phyloP scores from a whole-genome alignment of 2,329 filamentous ascomycete species.

The Ophiocordyceps unilateralis region DNA sequence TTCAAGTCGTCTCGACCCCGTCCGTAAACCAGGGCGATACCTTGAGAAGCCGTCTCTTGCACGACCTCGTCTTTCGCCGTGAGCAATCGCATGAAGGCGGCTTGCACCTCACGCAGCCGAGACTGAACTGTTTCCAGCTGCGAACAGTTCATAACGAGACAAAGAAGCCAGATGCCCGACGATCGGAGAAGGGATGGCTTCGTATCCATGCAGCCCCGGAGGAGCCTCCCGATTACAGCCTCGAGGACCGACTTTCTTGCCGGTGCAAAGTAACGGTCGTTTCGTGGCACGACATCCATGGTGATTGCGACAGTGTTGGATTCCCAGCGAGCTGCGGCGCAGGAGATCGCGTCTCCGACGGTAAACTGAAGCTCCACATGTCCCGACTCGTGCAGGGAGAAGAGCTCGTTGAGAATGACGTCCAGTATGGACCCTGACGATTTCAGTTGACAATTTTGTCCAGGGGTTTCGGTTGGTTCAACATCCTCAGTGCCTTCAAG shows the following conservation, averaged over 20 bases:
- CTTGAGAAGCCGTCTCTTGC: conserved; percentile 85
- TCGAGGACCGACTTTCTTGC: conserved; percentile 25
- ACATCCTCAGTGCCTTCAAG: conserved; percentile 20
- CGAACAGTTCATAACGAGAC: conserved; percentile 77
- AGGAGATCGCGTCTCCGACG: conserved; percentile 73
- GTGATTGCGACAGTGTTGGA: conserved; percentile 36
- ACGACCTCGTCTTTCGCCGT: conserved; percentile 84
- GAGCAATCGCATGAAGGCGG: conserved; percentile 73
- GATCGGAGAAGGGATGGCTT: conserved; percentile 85
- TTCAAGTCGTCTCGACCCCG: conserved; percentile 70
- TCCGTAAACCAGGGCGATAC: conserved; percentile 84
- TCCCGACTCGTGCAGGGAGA: conserved; percentile 66
- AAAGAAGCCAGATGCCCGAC: conserved; percentile 89
- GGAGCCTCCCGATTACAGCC: conserved; percentile 50
- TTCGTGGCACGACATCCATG: conserved; percentile 50
- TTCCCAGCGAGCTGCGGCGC: conserved; percentile 63
- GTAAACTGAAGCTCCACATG: conserved; percentile 81
- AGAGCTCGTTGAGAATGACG: conserved; percentile 49
- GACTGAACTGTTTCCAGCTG: conserved; percentile 58
- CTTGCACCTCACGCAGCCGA: conserved; percentile 62
- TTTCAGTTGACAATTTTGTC: conserved; percentile 9
- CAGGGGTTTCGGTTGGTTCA: not conserved
- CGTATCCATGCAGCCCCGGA: conserved; percentile 62
- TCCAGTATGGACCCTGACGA: conserved; percentile 22
- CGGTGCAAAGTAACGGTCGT: conserved; percentile 18